Evolutionary conservation across 352 stramenopile genomes (phyloP).

Genomic region (Aphanomyces invadans): DNA sequence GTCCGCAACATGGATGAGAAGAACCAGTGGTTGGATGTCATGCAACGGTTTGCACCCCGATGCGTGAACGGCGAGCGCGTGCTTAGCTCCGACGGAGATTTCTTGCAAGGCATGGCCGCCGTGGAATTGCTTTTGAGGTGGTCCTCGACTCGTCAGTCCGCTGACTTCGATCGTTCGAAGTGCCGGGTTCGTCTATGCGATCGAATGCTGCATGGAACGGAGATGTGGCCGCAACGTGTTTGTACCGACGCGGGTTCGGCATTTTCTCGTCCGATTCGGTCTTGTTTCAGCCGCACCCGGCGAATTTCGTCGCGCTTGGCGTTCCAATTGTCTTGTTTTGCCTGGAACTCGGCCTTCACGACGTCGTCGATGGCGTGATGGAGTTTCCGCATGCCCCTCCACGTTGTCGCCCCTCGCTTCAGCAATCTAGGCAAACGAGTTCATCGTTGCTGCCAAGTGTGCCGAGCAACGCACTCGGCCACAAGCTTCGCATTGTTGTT

Average conservation of each 20-base stretch:
- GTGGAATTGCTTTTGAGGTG: constrained; percentile 35
- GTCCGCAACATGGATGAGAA: too few relatives aligned
- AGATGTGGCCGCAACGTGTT: background rate
- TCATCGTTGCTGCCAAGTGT: background rate
- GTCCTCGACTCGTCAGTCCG: constrained; percentile 46
- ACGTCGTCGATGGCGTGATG: constrained; percentile 3
- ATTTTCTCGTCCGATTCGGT: constrained; percentile 50
- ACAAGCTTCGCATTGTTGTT: constrained; percentile 31
- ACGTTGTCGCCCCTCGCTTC: constrained; percentile 16
- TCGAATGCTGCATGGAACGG: background rate
- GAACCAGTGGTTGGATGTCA: too few relatives aligned
- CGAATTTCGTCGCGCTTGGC: constrained; percentile 17
- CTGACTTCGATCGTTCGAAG: constrained; percentile 28
- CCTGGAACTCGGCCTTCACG: background rate
- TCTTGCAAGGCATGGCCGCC: constrained; percentile 46
- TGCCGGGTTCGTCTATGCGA: background rate
- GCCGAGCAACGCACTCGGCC: background rate
- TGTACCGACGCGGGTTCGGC: background rate
- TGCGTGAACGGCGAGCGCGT: constrained; percentile 55
- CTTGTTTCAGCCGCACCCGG: constrained; percentile 36
- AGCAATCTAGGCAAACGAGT: constrained; percentile 5
- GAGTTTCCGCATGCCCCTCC: constrained; percentile 14
- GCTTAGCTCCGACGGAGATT: constrained; percentile 57
- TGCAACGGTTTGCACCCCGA: too few relatives aligned
- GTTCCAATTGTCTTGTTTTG: constrained; percentile 14